A percentile compares a stretch with the other conserved stretches of the same genome.
These are phyloP conservation scores for Claviceps citrina DNA, from an alignment of 2,329 filamentous ascomycete species.

Conservation along the genomic window DNA sequence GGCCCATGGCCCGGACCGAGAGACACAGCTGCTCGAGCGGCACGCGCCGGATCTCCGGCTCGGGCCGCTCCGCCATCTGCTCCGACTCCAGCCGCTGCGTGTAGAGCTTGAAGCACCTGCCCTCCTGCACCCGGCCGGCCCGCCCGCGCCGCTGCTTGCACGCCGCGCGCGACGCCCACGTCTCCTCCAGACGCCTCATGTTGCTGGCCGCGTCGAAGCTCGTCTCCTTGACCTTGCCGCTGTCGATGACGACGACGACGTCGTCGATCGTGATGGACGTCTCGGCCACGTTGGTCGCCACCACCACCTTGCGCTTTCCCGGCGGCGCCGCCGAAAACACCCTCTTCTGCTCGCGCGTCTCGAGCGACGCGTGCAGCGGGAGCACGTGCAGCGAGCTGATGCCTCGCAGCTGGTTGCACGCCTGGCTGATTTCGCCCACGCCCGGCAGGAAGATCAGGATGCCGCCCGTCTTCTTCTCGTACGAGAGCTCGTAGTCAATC, in stretches of 20 bases:
- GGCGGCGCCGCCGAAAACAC: constrained; percentile 66
- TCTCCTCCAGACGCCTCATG: constrained; percentile 86
- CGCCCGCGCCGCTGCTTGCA: constrained; percentile 89
- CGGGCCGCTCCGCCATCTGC: constrained; percentile 75
- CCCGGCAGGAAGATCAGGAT: constrained; percentile 94
- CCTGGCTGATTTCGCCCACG: constrained; percentile 76
- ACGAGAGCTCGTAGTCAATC: constrained; percentile 61
- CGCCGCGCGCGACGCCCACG: constrained; percentile 85
- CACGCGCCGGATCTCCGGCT: constrained; percentile 85
- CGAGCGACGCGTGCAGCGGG: constrained; percentile 80
- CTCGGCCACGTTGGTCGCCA: constrained; percentile 92
- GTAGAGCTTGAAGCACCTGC: constrained; percentile 89
- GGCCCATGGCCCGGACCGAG: constrained; percentile 88
- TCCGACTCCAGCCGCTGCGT: constrained; percentile 68
- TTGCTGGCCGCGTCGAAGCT: constrained; percentile 84
- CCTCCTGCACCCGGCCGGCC: constrained; percentile 81
- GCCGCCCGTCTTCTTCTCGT: constrained; percentile 53
- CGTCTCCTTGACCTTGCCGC: constrained; percentile 89
- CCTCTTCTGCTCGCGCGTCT: constrained; percentile 71
- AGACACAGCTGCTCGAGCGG: constrained; percentile 89
- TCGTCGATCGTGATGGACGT: constrained; percentile 98
- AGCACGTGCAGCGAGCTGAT: constrained; percentile 56
- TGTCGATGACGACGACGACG: constrained; percentile 90
- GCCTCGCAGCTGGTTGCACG: constrained; percentile 51
- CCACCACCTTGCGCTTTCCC: constrained; percentile 81